Evolutionary conservation across 2,329 filamentous ascomycete genomes (phyloP), one percentile per base, ranked within the genome.

Genomic region (Diaporthe sp.): DNA sequence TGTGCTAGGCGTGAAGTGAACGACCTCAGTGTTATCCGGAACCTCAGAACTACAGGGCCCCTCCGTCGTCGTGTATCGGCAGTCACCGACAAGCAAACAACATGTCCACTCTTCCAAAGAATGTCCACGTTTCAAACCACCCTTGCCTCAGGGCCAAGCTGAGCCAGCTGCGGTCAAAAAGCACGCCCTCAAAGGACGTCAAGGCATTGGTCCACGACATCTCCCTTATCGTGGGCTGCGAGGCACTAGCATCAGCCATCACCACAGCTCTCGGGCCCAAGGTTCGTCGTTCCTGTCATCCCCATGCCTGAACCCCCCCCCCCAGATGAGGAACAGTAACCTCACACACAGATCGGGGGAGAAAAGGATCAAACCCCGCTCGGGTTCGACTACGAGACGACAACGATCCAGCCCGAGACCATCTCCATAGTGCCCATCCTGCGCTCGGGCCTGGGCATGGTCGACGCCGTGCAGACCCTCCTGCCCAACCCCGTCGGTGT

Each of bases 401-500:
- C 90, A 50, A 87, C 87, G 51, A 88, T 94, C 77, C 83, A 88
- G 8, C 93, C 94, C 1, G 84, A 88, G 65, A 89, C 89, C 74
- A 90, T 98, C 78, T 96, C 93, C 70, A 89, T 98, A 70, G 93
- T 98, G 3, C 96, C 96, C 50, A 97, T 98, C 83, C 90, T 98
- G n/a, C 91, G 96, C 75, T 97, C 94, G 4, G 96, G 96, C 35
- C 88, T 98, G 53, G 94, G 92, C 82, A 98, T 98, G 96, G 90
- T 97, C 56, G 94, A 97, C 81, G 94, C 95, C 35, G 86, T 98
- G 56, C 93, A 96, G 85, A 92, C 92, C 37, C 89, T 98, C 79
- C 94, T 98, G 74, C 96, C 96, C 25, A 82, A 84, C 50, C 90
- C 94, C 19, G 94, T 96, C 42, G 93, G 95, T 9, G 91, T 98